Evolutionary conservation across 208 protist genomes (phyloP), one percentile per base, ranked within the genome.

Genomic region (Trichomonas gallinae): DNA sequence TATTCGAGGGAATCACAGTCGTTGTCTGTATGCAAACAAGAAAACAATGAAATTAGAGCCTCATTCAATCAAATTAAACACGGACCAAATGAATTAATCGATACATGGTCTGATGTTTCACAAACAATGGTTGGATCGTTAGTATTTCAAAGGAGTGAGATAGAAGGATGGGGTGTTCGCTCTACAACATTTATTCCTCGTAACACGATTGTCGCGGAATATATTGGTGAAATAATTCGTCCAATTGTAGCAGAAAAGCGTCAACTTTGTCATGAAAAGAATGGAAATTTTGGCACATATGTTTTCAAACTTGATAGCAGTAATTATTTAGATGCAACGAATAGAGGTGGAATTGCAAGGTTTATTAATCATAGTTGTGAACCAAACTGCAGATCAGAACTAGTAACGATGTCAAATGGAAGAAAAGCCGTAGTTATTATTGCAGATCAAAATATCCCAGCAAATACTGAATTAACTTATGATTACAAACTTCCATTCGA

Each of bases 101-200:
- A 72, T n/a, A 72, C 58, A 6, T 72, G 58, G 58, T 72, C 58
- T 4, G 58, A 72, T 72, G 21, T 72, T 72, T 72, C 58, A n/a
- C 26, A 17, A n/a, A 72, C 58, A 72, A 72, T 72, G 58, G 26
- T 72, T n/a, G 58, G 26, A 4, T n/a, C 58, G 26, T n/a, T 72
- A n/a, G 26, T 72, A 6, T 96, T 97, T 34, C 58, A 96, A 21
- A 89, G 72, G 45, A 96, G 83, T 17, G 46, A 38, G 36, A 97
- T 97, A 48, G 83, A 97, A 46, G 96, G 89, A 17, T 72, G 58
- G 58, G 58, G 58, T 31, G 58, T 72, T 72, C 58, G 58, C 6
- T n/a, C 21, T 72, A 72, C 58, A 72, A 4, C 21, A 4, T 72
- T n/a, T 21, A 72, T 72, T n/a, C 21, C 11, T 6, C 8, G 26